A percentile compares a stretch with the other conserved stretches of the same genome.
These are phyloP conservation scores for Apium graveolens DNA, from an alignment of 129 eudicot species.

Conservation along the genomic window DNA sequence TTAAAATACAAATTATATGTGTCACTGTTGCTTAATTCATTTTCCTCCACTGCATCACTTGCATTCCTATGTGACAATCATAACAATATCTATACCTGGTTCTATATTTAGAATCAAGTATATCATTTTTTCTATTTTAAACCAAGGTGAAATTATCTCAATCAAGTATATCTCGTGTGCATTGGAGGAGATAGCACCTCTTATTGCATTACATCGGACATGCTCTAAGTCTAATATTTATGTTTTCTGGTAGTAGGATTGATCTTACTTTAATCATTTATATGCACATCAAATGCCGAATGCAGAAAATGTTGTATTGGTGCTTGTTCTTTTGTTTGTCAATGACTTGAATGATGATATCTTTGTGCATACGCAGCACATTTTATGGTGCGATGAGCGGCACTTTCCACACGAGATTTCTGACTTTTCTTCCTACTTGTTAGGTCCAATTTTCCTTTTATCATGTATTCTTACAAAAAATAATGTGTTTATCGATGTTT, in stretches of 20 bases:
- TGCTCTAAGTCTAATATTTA: background rate
- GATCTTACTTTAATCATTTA: background rate
- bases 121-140: too few species aligned
- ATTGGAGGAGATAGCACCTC: too few species aligned
- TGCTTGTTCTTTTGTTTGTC: background rate
- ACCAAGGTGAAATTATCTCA: too few species aligned
- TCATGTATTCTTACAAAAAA: background rate
- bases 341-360: constrained; percentile 20
- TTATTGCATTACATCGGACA: too few species aligned
- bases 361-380: constrained; percentile 31
- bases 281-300: background rate
- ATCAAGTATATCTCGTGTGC: too few species aligned
- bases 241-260: background rate
- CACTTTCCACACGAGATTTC: constrained; percentile 46
- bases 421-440: constrained; percentile 2
- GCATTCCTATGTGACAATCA: too few species aligned
- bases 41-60: too few species aligned
- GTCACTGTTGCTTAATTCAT: too few species aligned
- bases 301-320: background rate
- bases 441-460: background rate
- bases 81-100: too few species aligned
- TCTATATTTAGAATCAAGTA: too few species aligned
- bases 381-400: constrained; percentile 25
- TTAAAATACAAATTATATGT: too few species aligned
- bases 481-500: background rate